Evolutionary conservation across 2,329 filamentous ascomycete species (phyloP).

Genomic region (Colletotrichum coccodes): DNA sequence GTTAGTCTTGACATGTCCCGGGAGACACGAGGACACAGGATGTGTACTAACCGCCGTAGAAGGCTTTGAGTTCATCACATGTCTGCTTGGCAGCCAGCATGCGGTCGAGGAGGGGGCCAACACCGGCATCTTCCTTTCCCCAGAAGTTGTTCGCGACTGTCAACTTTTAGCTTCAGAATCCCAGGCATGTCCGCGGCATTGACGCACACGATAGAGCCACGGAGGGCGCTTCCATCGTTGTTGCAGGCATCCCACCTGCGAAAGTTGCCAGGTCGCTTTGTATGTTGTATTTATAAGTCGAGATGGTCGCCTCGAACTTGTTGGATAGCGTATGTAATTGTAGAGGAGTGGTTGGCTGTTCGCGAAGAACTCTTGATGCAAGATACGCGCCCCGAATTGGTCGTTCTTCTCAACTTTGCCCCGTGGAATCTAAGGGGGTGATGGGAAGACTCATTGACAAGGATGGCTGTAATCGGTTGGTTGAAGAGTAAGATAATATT

Average conservation of each 20-base stretch:
- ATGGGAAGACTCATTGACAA: not conserved
- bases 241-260: slow-evolving; percentile 64
- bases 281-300: not conserved
- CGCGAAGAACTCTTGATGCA: not conserved
- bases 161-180: not conserved
- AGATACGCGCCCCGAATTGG: not conserved
- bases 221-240: slow-evolving; percentile 69
- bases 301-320: not conserved
- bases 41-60: slow-evolving; percentile 78
- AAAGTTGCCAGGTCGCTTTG: not conserved
- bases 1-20: not conserved
- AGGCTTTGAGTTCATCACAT: slow-evolving; percentile 90
- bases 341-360: not conserved
- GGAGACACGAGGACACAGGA: not conserved
- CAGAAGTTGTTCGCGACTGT: slow-evolving; percentile 99
- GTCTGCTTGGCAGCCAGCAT: slow-evolving; percentile 96
- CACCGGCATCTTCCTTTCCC: slow-evolving; percentile 98
- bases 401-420: not conserved
- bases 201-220: slow-evolving; percentile 74
- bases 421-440: not conserved
- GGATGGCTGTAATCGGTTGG: not conserved
- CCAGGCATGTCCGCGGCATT: slow-evolving; percentile 38
- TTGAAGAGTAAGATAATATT: not conserved
- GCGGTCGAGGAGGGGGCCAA: slow-evolving; percentile 88
- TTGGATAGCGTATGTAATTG: no score